A percentile compares a stretch with the other conserved stretches of the same genome.
These are phyloP conservation scores for Serendipita sp. DNA, from an alignment of 768 basidiomycete genomes.

Conservation along the genomic window DNA sequence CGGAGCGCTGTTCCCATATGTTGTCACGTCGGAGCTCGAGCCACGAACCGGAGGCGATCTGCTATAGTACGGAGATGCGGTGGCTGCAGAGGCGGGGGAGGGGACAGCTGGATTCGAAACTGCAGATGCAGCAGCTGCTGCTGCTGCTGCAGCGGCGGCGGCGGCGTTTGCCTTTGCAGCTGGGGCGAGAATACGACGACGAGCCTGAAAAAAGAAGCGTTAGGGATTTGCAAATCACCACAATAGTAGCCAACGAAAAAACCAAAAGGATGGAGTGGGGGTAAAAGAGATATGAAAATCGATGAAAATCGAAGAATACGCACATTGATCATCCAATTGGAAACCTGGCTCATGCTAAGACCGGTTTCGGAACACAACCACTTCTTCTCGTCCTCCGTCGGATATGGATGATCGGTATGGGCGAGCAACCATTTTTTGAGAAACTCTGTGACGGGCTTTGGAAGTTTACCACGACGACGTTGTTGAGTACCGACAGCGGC, in stretches of 20 bases:
- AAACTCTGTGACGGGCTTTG: slow-evolving; percentile 80
- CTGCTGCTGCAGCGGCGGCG: not conserved
- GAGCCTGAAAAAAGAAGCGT: not conserved
- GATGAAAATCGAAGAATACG: slow-evolving; percentile 12
- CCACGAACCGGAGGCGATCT: slow-evolving; percentile 1
- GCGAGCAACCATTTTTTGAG: slow-evolving; percentile 79
- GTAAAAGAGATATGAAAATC: not conserved
- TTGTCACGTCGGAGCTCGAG: not conserved
- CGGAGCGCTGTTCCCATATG: not conserved
- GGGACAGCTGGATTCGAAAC: not conserved
- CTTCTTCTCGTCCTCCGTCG: slow-evolving; percentile 81
- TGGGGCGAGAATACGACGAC: slow-evolving; percentile 4
- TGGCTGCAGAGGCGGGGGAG: not conserved
- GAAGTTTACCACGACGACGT: slow-evolving; percentile 73
- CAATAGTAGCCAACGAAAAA: not conserved
- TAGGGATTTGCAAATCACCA: not conserved
- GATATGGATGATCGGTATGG: slow-evolving; percentile 80
- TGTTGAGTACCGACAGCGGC: slow-evolving; percentile 37
- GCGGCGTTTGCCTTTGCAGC: slow-evolving; percentile 4
- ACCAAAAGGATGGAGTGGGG: not conserved
- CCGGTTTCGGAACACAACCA: slow-evolving; percentile 74
- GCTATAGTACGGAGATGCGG: slow-evolving; percentile 2
- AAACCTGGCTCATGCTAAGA: slow-evolving; percentile 76
- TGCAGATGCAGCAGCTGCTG: not conserved
- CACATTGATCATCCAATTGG: slow-evolving; percentile 89